Evolutionary conservation across 2,329 filamentous ascomycete genomes (phyloP).

Genomic region (Didymellaceae sp.): DNA sequence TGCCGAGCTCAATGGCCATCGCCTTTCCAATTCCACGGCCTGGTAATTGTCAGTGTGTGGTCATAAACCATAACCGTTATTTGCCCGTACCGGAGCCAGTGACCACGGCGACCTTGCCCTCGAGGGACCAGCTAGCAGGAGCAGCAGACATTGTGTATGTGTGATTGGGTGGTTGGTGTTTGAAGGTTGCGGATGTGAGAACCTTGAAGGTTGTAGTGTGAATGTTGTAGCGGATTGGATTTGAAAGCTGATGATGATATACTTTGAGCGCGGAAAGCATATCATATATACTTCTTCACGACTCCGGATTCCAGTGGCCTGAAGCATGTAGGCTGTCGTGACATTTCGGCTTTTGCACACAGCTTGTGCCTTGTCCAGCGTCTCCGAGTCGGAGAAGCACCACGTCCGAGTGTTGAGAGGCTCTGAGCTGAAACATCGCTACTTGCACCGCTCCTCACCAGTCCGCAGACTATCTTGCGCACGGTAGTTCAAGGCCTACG

Average conservation of each 20-base stretch:
- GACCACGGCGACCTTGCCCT: slow-evolving; percentile 62
- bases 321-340: slow-evolving; percentile 31
- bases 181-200: slow-evolving; percentile 4
- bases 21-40: slow-evolving; percentile 70
- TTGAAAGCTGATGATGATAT: slow-evolving; percentile 29
- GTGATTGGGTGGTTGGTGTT: slow-evolving; percentile 23
- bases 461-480: slow-evolving; percentile 36
- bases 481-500: slow-evolving; percentile 38
- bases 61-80: background rate
- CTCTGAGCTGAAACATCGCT: slow-evolving; percentile 38
- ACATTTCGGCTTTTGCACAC: slow-evolving; percentile 25
- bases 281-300: slow-evolving; percentile 41
- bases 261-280: slow-evolving; percentile 22
- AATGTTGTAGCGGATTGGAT: slow-evolving; percentile 24
- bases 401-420: slow-evolving; percentile 33
- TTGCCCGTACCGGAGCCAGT: slow-evolving; percentile 56
- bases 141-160: slow-evolving; percentile 48
- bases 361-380: slow-evolving; percentile 32
- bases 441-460: slow-evolving; percentile 29
- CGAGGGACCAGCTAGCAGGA: slow-evolving; percentile 57
- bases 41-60: slow-evolving; percentile 32
- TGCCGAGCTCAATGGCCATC: slow-evolving; percentile 70
- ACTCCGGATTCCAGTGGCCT: slow-evolving; percentile 43
- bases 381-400: slow-evolving; percentile 37
- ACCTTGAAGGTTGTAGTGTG: slow-evolving; percentile 19